Base-by-base conservation (phyloP, 257 asterid species). In the Nicotiana obtusifolia region DNA sequence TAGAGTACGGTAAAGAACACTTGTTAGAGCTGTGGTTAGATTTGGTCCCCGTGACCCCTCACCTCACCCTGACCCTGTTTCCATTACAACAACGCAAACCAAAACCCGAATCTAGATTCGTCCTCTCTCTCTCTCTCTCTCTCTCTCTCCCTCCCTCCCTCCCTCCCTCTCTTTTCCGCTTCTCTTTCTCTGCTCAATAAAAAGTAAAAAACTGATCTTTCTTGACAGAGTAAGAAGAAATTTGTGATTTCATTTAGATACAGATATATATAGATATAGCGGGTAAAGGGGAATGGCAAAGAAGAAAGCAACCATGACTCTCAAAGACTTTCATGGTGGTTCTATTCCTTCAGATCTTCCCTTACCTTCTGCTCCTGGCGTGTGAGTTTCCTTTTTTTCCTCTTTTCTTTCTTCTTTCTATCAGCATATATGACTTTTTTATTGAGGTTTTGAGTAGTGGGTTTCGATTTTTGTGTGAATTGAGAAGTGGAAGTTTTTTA, bases 351-450 rank as follows among this genome's bases (percentile, higher is more conserved):
- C 99, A 86, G 97, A 95, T 93, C 93, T 95, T 60, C 94, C 89
- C 30, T 93, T 95, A 47, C 99, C 99, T 19, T 92, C 98, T 64
- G 99, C 98, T 35, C 99, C 98, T 71, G 98, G 98, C 90, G 93
- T 93, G 98, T 93, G 82, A 82, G 98, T 85, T 61, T 22, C 73
- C 53, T 71, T 30, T 81, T 67, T 66, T 44, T 37, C 20, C 14
- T 15, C 7, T 71, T 41, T 20, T 5, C 3, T 69, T 14, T 71
- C 35, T 20, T 13, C 10, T 19, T 57, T 57, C 64, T 57, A 7
- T 57, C 4, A 7, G 33, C 10, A 10, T 26, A 41, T 52, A 16
- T 65, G 75, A 3, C 10, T 30, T 75, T 6, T 49, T 75, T 14
- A 24, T 75, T 49, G 62, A 47, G 24, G 24, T 75, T 75, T 52